Conservation (phyloP, 345 rosid species). For the Gossypium anomalum region DNA sequence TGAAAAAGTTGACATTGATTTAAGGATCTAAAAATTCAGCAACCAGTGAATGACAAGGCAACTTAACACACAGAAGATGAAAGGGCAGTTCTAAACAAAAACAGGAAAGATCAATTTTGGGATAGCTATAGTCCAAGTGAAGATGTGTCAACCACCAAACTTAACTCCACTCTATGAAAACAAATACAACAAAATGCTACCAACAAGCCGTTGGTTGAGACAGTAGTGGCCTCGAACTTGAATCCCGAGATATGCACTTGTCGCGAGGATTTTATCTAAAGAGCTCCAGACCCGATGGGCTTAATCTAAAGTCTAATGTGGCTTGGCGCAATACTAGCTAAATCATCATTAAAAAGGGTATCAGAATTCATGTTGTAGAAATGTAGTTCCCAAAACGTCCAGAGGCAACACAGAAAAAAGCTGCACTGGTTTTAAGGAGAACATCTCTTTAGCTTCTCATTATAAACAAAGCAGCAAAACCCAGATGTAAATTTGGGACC, state of each 20-base stretch:
- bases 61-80: neutral
- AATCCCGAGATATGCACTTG: too few species aligned
- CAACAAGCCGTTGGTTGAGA: too few species aligned
- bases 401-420: slow-evolving; percentile 34
- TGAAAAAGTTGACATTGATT: neutral
- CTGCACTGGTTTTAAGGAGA: slow-evolving; percentile 69
- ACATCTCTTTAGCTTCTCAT: slow-evolving; percentile 47
- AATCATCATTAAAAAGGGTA: neutral
- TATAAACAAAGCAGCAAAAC: slow-evolving; percentile 20
- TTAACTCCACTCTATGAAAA: neutral
- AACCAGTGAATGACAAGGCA: neutral
- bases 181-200: neutral
- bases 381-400: slow-evolving; percentile 81
- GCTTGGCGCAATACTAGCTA: neutral
- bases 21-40: neutral
- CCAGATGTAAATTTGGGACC: neutral
- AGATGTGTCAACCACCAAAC: neutral
- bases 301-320: too few species aligned
- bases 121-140: neutral
- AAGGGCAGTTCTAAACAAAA: neutral
- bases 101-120: neutral
- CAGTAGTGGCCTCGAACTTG: too few species aligned
- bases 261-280: too few species aligned
- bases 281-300: too few species aligned
- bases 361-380: neutral